Evolutionary conservation across 2,329 filamentous ascomycete genomes (phyloP).

Genomic region (Cordyceps pruinosa): DNA sequence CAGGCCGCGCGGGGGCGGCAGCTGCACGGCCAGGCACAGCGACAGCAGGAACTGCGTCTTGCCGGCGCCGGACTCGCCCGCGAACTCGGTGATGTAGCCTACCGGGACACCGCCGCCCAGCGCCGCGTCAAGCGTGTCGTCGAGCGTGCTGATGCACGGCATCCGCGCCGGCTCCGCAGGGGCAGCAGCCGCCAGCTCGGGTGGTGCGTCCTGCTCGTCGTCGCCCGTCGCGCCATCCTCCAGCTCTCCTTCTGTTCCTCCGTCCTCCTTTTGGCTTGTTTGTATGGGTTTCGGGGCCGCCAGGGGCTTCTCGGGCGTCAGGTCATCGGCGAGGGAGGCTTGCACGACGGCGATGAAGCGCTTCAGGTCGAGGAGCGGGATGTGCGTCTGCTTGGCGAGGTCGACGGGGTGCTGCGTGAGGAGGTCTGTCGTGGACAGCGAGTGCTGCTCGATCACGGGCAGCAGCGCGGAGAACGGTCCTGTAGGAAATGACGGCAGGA

Average conservation of each 20-base stretch:
- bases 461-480: slow-evolving; percentile 67
- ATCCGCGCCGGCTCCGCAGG: background rate
- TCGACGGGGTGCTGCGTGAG: slow-evolving; percentile 76
- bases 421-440: slow-evolving; percentile 74
- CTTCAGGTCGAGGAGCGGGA: slow-evolving; percentile 75
- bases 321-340: slow-evolving; percentile 58
- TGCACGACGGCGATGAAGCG: slow-evolving; percentile 63
- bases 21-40: slow-evolving; percentile 76
- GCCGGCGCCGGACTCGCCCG: slow-evolving; percentile 86
- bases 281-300: background rate
- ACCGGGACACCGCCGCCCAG: slow-evolving; percentile 75
- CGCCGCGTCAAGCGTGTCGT: slow-evolving; percentile 59
- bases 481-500: slow-evolving; percentile 73
- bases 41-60: slow-evolving; percentile 92
- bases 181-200: background rate
- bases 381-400: slow-evolving; percentile 75
- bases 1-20: slow-evolving; percentile 65
- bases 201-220: background rate
- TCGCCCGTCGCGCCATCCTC: background rate
- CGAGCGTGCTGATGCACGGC: slow-evolving; percentile 70
- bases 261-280: background rate
- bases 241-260: background rate
- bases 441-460: slow-evolving; percentile 69
- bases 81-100: slow-evolving; percentile 79
- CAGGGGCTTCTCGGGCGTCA: slow-evolving; percentile 24